These are phyloP conservation scores for Mrakiaceae sp. DNA, from an alignment of 1,284 basidiomycete species.

Conservation along the genomic window DNA sequence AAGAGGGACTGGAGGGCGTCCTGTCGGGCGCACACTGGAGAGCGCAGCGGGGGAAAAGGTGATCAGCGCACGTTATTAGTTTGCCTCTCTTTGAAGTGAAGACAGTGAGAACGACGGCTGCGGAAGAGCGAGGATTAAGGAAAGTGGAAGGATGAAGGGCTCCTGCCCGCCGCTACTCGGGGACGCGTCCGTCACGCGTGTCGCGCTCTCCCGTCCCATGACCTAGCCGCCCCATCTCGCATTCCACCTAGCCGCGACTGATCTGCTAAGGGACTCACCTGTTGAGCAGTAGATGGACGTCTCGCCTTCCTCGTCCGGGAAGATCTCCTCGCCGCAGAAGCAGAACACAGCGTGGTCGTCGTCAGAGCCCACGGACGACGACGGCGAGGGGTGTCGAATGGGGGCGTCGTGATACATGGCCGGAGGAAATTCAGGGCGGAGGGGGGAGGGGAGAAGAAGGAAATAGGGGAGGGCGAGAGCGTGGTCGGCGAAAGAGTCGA, in stretches of 20 bases:
- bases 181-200: not conserved
- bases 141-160: not conserved
- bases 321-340: constrained; percentile 15
- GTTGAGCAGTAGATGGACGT: constrained; percentile 11
- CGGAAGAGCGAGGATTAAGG: not conserved
- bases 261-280: not conserved
- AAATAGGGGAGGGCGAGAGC: too few relatives aligned
- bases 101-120: not conserved
- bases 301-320: constrained; percentile 1
- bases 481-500: too few relatives aligned
- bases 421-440: too few relatives aligned
- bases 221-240: too few relatives aligned
- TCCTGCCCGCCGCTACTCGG: not conserved
- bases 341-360: constrained; percentile 10
- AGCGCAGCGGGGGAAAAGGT: not conserved
- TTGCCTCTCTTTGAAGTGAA: not conserved
- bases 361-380: too few relatives aligned
- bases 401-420: too few relatives aligned
- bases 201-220: not conserved
- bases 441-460: too few relatives aligned
- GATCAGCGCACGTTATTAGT: not conserved
- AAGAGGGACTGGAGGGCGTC: constrained; percentile 13
- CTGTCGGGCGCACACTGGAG: constrained; percentile 12
- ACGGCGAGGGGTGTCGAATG: too few relatives aligned
- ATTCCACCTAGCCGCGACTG: not conserved